Base-by-base conservation (phyloP, 257 asterid genomes). In the Sherardia arvensis region DNA sequence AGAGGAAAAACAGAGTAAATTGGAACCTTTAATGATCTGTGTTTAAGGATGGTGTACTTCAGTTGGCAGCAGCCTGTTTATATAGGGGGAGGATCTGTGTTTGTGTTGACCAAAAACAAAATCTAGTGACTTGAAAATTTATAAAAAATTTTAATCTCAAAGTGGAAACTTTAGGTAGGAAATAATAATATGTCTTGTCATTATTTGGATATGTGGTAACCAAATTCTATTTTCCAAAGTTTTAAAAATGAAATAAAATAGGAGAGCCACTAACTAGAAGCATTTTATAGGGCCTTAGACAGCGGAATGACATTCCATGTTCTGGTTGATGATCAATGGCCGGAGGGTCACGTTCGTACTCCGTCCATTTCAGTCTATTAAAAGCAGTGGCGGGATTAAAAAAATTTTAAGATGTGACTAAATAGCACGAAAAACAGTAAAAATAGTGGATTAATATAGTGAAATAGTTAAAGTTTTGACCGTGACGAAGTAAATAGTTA, bases 11-110 rank as follows among this genome's bases (percentile, higher is more conserved):
- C 12, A 20, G 32, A 0, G 15, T 8, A 49, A 0, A 0, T 15
- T n/a, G 49, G 51, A 43, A 17, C 17, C 4, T 43, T 4, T 5
- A 30, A 32, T n/a, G n/a, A n/a, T n/a, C 15, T 69, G 63, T 53
- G 29, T 72, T 71, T 62, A 69, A 68, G 15, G 32, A 14, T 38
- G 47, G 45, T 45, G 63, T 68, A 14, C 51, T 60, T 59, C 20
- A 58, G 53, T 66, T 61, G 69, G 68, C 64, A 43, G 51, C 20
- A 63, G 68, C 75, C 48, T 51, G 58, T 74, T 71, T 59, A 59
- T 81, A 81, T 81, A 77, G 65, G 48, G 73, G 22, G 53, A 61
- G 49, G 59, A 64, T 27, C 17, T 4, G 59, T 48, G n/a, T 32
- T 5, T 33, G 22, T 27, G 30, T 36, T 59, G 59, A 28, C 66